Evolutionary conservation across 2,329 filamentous ascomycete genomes (phyloP), one percentile per base, ranked within the genome.

Genomic region (Monilinia vaccinii-corymbosi): DNA sequence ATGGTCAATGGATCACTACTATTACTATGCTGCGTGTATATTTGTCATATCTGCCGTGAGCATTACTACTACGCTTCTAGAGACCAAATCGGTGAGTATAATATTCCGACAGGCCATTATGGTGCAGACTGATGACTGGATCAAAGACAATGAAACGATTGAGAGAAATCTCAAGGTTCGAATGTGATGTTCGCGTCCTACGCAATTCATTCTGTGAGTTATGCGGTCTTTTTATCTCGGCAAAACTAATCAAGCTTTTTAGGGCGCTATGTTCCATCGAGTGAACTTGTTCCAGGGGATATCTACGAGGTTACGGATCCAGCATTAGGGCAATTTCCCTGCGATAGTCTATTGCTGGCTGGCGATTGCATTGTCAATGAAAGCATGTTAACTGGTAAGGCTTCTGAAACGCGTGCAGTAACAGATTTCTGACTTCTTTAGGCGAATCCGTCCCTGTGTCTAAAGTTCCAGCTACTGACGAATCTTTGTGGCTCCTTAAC

Each of bases 331-430:
- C 89, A 96, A 67, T 88, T 97, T 63, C 94, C 94, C 0, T 94
- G 90, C 69, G 94, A 99, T 73, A 96, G 93, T 72, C 77, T 99
- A 38, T 77, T 99, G 7, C 80, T 99, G 0, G 90, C 89, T 56
- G 95, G 94, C 45, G 95, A 99, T 74, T 97, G 92, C 70, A 97
- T 99, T 64, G 92, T 99, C 65, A 99, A 99, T 70, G 94, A 99
- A 75, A 97, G 94, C 75, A 99, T 99, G 94, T 82, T 99, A 40
- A 99, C 94, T 44, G 84, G 78, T 80, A 70, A 64, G 70, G 31
- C 38, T 14, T 32, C 7, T 50, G 31, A 18, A 18, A 23, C 21
- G 14, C 18, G 36, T 31, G 10, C 3, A 31, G 4, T 48, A 6
- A 31, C 13, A 46, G 38, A 45, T 40, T 62, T 67, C 31, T 66